These are phyloP conservation scores for Schoenoplectus triqueter DNA, from an alignment of 202 grass and related monocot genomes.

Conservation along the genomic window DNA sequence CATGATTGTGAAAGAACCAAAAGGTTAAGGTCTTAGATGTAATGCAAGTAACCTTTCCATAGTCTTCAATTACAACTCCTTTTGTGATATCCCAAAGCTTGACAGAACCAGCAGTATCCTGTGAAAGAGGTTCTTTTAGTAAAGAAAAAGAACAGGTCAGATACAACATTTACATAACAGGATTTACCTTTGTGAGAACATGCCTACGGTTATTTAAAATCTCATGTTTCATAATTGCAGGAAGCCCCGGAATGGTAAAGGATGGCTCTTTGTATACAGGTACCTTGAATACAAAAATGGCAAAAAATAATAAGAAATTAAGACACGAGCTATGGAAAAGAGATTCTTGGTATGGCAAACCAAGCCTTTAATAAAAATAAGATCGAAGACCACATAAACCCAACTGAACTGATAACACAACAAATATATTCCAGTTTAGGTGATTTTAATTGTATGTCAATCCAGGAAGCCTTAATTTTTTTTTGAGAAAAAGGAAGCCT, in stretches of 20 bases:
- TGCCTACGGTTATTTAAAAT: slow-evolving; percentile 97
- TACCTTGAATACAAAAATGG: slow-evolving; percentile 49
- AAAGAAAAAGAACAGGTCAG: slow-evolving; percentile 16
- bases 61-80: slow-evolving; percentile 86
- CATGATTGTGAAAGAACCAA: slow-evolving; percentile 28
- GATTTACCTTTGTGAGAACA: slow-evolving; percentile 90
- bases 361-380: not conserved
- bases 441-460: not conserved
- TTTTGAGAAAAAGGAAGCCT: not conserved
- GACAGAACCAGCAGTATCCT: slow-evolving; percentile 86
- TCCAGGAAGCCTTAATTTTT: not conserved
- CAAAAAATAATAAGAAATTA: slow-evolving; percentile 37
- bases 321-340: not conserved
- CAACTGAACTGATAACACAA: not conserved
- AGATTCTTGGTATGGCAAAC: not conserved
- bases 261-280: slow-evolving; percentile 89
- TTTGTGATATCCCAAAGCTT: slow-evolving; percentile 98
- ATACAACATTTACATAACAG: not conserved
- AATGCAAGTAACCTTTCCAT: slow-evolving; percentile 75
- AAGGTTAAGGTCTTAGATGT: not conserved
- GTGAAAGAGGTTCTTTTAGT: slow-evolving; percentile 33
- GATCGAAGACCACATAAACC: not conserved
- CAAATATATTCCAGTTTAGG: slow-evolving; percentile 10
- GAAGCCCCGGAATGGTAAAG: slow-evolving; percentile 68
- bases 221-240: slow-evolving; percentile 86